Evolutionary conservation across 768 basidiomycete genomes (phyloP), one percentile per base, ranked within the genome.

Genomic region (Amanita phalloides): DNA sequence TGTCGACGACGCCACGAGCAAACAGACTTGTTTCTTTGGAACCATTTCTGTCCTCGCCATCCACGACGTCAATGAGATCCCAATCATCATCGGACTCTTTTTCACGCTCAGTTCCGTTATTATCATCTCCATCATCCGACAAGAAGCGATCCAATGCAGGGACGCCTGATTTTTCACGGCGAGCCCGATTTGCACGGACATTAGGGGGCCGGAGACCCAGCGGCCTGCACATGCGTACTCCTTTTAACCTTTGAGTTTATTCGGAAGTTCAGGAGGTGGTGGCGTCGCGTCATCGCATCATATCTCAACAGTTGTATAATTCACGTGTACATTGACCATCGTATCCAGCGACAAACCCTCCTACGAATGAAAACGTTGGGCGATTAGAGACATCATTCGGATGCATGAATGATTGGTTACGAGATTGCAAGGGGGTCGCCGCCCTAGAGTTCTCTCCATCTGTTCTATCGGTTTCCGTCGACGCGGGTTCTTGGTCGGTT

Each of bases 1-100:
- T 76, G 63, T 95, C 91, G 48, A 92, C 89, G 45, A 93, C 87
- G 4, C 91, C 91, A n/a, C 90, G 81, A 39, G 91, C 85, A 61
- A 92, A 93, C 36, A 93, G 74, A 61, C 84, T 92, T 17, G 81
- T 78, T 6, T 81, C 89, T 61, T 83, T 82, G 23, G 83, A 70
- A 14, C 90, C 89, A 55, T 92, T 91, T 54, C 82, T 75, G 53
- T 90, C 90, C 61, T 90, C 89, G n/a, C 80, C 82, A 56, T 85
- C 84, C 4, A 70, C 86, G 36, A 78, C 78, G 59, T 91, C 88
- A 54, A 95, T 76, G 56, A 93, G 79, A 75, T 93, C 91, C 91
- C 92, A 95, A 52, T 92, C 91, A 38, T 90, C 86, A 47, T 91
- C 90, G 49, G 84, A 81, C 17, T 82, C 80, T 20, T 77, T 75